Conservation (phyloP, 2,329 filamentous ascomycete genomes). For the Orbilia oligospora region DNA sequence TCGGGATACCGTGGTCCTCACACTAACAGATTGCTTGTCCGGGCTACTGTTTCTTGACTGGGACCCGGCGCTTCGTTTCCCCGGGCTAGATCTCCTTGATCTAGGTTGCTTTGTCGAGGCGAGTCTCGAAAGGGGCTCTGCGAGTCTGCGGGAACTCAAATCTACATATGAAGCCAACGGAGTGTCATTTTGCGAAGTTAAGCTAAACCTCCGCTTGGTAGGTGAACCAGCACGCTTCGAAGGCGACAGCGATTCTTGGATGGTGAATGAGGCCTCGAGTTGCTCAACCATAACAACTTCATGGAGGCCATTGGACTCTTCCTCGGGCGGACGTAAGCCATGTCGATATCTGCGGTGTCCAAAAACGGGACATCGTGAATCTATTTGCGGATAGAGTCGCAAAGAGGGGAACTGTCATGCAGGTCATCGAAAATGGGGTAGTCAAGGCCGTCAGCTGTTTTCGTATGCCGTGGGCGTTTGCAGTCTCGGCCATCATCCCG, state of each 20-base stretch:
- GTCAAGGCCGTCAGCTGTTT: background rate
- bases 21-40: slow-evolving; percentile 2
- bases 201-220: background rate
- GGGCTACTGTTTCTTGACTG: slow-evolving; percentile 3
- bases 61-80: background rate
- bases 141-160: background rate
- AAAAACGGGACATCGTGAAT: background rate
- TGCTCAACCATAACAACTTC: background rate
- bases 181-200: background rate
- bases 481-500: background rate
- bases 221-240: background rate
- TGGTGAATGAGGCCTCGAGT: background rate
- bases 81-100: background rate
- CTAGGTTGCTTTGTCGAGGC: background rate
- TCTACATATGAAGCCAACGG: background rate
- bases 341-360: background rate
- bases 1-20: background rate
- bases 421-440: background rate
- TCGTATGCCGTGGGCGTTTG: background rate
- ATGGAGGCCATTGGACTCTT: background rate
- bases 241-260: background rate
- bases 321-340: background rate
- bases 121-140: background rate
- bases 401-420: background rate
- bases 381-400: background rate